phyloP scores from a whole-genome alignment of 129 eudicot species.

The Glebionis coronaria region DNA sequence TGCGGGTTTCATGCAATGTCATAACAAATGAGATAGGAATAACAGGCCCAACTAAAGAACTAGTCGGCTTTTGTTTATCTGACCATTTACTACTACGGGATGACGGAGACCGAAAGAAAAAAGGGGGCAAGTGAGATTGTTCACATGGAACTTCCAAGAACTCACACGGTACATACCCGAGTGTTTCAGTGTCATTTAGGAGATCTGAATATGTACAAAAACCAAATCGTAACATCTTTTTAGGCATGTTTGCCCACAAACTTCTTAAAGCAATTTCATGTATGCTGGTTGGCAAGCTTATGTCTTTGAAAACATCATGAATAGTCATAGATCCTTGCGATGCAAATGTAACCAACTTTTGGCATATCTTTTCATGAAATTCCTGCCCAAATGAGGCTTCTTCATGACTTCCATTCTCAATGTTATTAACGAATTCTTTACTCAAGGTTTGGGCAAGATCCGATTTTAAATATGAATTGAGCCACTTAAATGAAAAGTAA shows the following conservation, averaged over 20 bases:
- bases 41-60: constrained; percentile 55
- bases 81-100: constrained; percentile 61
- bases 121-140: constrained; percentile 51
- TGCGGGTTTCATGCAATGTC: constrained; percentile 34
- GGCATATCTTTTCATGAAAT: constrained; percentile 47
- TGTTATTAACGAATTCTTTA: constrained; percentile 16
- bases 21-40: constrained; percentile 49
- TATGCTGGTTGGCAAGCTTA: constrained; percentile 54
- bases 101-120: constrained; percentile 52
- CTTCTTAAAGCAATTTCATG: constrained; percentile 54
- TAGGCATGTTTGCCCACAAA: constrained; percentile 50
- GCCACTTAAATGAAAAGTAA: constrained; percentile 45
- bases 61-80: constrained; percentile 31
- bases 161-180: constrained; percentile 32
- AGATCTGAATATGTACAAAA: constrained; percentile 50
- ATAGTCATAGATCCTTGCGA: constrained; percentile 21
- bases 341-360: constrained; percentile 40
- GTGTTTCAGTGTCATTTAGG: constrained; percentile 16
- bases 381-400: constrained; percentile 20
- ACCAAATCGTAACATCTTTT: constrained; percentile 39
- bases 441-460: constrained; percentile 34
- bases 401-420: not conserved
- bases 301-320: constrained; percentile 40
- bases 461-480: constrained; percentile 37
- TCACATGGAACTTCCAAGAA: constrained; percentile 50